Base-by-base conservation (phyloP, 768 basidiomycete species). In the Holtermannia corniformis region DNA sequence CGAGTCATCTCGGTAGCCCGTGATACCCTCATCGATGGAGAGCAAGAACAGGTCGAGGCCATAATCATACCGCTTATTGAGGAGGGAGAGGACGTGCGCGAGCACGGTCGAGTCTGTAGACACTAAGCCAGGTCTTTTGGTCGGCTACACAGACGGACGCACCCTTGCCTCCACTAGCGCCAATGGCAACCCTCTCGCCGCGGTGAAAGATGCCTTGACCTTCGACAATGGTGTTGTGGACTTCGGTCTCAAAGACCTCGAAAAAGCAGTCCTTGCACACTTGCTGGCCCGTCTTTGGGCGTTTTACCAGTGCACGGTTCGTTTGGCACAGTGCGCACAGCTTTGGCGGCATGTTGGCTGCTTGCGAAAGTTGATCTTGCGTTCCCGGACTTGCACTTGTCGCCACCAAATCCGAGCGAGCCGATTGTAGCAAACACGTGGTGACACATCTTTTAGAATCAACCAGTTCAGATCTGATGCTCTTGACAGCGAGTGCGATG, bases 91-190 rank as follows among this genome's bases (percentile, higher is more conserved):
- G 52, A 97, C 85, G 78, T 96, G 83, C 12, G 95, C 95, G 41
- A 99, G 78, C 14, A 99, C 95, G 11, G 95, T 99, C 5, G 93
- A 97, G 72, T 99, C 95, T 97, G 63, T 40, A 40, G 26, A 10
- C 19, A 49, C 49, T 44, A 51, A 37, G 32, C 32, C 16, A 7
- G 32, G 10, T 37, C 10, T 16, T 37, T 16, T 7, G n/a, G n/a
- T n/a, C n/a, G 7, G 32, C 32, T 40, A 14, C 22, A 23, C 16
- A 23, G 13, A 20, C 2, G 4, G 5, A 61, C 77, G 49, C 43
- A 88, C 93, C 93, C 80, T 99, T 99, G 43, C 95, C 95, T 44
- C 95, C 95, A 49, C 90, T 95, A 49, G 95, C 95, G 26, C 95
- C 95, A 54, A 99, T 97, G 22, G 95, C 95, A 37, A 99, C 90